These are phyloP conservation scores for Taiwanofungus camphoratus DNA, from an alignment of 1,284 basidiomycete genomes.

Conservation along the genomic window DNA sequence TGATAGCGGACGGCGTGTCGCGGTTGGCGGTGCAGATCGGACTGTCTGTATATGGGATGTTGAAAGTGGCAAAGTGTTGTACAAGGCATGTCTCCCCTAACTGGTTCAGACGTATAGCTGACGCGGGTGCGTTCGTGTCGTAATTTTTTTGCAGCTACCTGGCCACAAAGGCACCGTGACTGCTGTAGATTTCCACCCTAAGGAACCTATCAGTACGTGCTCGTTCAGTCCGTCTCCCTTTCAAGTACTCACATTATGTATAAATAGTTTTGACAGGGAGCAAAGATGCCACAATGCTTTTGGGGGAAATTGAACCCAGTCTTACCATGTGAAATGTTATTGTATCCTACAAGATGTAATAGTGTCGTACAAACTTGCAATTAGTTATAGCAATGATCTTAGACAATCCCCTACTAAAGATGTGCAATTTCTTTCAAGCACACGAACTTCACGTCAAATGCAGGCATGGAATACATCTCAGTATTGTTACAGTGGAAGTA, in stretches of 20 bases:
- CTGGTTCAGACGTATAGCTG: conserved; percentile 2
- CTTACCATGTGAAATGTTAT: conserved; percentile 17
- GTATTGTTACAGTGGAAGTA: too few species aligned
- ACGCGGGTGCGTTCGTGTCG: too few species aligned
- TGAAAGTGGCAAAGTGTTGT: conserved; percentile 76
- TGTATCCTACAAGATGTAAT: too few species aligned
- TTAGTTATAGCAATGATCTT: too few species aligned
- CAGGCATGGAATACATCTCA: too few species aligned
- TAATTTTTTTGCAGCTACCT: conserved; percentile 66
- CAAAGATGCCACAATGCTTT: conserved; percentile 84
- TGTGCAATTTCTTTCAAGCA: background rate
- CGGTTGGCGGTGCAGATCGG: conserved; percentile 75
- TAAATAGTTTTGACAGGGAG: conserved; percentile 75
- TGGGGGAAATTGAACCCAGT: conserved; percentile 78
- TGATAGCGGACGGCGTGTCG: conserved; percentile 66
- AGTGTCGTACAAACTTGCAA: too few species aligned
- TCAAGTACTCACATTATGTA: conserved; percentile 4
- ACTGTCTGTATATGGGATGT: conserved; percentile 94
- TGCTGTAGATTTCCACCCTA: conserved; percentile 85
- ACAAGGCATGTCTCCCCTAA: conserved; percentile 57
- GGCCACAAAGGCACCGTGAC: conserved; percentile 94
- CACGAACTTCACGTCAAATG: too few species aligned
- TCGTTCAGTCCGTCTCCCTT: conserved; percentile 11
- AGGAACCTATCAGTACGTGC: conserved; percentile 81
- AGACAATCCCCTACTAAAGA: background rate